These are phyloP conservation scores for Dactylellina leptospora DNA, from an alignment of 2,329 filamentous ascomycete species.

Conservation along the genomic window DNA sequence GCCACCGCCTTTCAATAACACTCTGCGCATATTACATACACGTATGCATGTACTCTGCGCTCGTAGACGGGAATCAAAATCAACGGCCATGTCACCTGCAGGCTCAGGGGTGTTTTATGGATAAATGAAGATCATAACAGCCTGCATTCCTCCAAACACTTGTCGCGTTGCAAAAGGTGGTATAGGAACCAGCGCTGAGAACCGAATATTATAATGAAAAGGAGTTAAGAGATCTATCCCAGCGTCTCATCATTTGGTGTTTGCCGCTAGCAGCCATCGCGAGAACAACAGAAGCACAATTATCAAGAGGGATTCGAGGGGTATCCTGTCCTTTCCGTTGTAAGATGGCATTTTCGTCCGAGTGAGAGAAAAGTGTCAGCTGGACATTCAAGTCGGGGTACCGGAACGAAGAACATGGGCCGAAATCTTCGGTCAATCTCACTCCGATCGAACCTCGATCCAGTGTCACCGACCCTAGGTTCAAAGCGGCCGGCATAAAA, in stretches of 20 bases:
- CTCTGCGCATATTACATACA: conserved; percentile 24
- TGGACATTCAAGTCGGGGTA: conserved; percentile 36
- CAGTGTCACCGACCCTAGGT: conserved; percentile 8
- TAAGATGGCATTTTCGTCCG: conserved; percentile 29
- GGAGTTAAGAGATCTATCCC: conserved; percentile 44
- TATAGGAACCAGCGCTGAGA: conserved; percentile 42
- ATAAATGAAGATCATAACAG: conserved; percentile 50
- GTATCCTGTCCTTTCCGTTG: conserved; percentile 29
- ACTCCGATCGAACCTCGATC: conserved; percentile 30
- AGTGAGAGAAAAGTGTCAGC: conserved; percentile 39
- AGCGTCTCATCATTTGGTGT: conserved; percentile 42
- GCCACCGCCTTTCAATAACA: conserved; percentile 25
- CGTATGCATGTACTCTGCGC: conserved; percentile 16
- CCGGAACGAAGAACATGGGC: conserved; percentile 40
- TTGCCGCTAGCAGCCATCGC: conserved; percentile 34
- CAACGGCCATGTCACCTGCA: conserved; percentile 42
- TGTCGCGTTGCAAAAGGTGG: conserved; percentile 36
- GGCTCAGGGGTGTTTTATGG: conserved; percentile 47
- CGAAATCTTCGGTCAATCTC: conserved; percentile 41
- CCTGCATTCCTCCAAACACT: conserved; percentile 29
- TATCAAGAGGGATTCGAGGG: conserved; percentile 18
- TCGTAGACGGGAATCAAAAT: conserved; percentile 43
- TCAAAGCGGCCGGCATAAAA: conserved; percentile 44
- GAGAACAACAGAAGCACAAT: conserved; percentile 3
- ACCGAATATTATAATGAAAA: conserved; percentile 50